Evolutionary conservation across 2,329 filamentous ascomycete genomes (phyloP), one percentile per base, ranked within the genome.

Genomic region (Dactylellina leptospora): DNA sequence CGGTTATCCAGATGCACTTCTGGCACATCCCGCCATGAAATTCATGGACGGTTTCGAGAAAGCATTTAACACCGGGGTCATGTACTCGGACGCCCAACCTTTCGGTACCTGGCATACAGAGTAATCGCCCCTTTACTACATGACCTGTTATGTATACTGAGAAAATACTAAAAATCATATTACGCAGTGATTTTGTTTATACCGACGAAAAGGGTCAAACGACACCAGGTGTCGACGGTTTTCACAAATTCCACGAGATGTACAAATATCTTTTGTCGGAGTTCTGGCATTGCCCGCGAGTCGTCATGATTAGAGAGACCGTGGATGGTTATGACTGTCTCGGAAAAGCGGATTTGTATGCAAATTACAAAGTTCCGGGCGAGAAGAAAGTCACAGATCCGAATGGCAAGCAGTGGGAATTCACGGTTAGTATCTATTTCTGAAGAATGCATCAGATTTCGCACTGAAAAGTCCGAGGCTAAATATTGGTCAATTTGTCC

Each of bases 21-120:
- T 60, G 13, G 25, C 25, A 23, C 56, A 60, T 20, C 56, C 56
- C 8, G 56, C 56, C 6, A 16, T 48, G 10, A 60, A 60, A 18
- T 60, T 60, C 44, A 48, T 60, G 56, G 5, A 50, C 18, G n/a
- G 25, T 9, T 60, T 50, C 22, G 56, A 60, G 27, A 10, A 8
- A 10, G 23, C 56, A 13, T 60, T 60, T 28, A 11, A 11, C 11
- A 10, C 6, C 5, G 44, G 56, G 42, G 40, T 1, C 25, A 60
- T 60, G 56, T 60, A 60, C 20, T 50, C 56, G 2, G 40, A 48
- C 11, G 56, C 25, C 13, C 27, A 60, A 25, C 56, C 56, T 16
- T 60, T 60, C 11, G 56, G 56, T 2, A 60, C 56, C 44, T 60
- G 56, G 56, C 56, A 60, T 20, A 60, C 56, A 8, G 18, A 10